Evolutionary conservation across 129 eudicot species (phyloP), one percentile per base, ranked within the genome.

Genomic region (Artemisia argyi): DNA sequence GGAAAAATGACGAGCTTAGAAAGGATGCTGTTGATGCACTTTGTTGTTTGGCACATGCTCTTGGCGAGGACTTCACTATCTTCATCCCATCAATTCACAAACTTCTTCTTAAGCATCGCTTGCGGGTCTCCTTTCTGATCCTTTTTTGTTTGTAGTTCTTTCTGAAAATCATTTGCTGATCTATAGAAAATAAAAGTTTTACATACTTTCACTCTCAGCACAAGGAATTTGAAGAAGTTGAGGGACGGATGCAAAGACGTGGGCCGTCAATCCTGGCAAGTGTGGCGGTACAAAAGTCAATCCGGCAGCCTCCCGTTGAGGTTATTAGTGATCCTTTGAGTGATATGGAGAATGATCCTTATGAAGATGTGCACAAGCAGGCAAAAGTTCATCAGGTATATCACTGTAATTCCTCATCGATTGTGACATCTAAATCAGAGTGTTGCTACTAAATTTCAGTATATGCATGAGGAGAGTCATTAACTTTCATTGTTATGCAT

Each of bases 1-100:
- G 99, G 68, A 95, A 85, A 77, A 95, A 76, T 78, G 91, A 95
- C 11, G 97, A 90, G 77, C 97, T 95, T 55, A 82, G 96, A 47
- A 90, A 86, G 79, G 99, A 95, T 84, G 89, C 96, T 69, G 85
- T 95, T 73, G 97, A 95, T 84, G 99, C 97, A 75, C 91, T 95
- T 65, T 95, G 99, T 79, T 90, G 97, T 78, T 83, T 95, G 68
- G 97, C 91, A 78, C 97, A 90, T 73, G 91, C 99, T 61, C 92
- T 90, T 60, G 99, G 99, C 49, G 97, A 95, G 81, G 99, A 86
- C 82, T 90, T 95, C 80, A 80, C 91, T n/a, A 88, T 95, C 64
- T 95, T 95, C 83, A 83, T 95, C 44, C 94, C 94, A 12, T 95
- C 99, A 20, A 86, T 90, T 82, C 97, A 83, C 81, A 95, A 95